Percentiles rank a stretch among this genome's conserved stretches.
These are phyloP conservation scores for Lactarius akahatsu DNA, from an alignment of 768 basidiomycete genomes.

Conservation along the genomic window DNA sequence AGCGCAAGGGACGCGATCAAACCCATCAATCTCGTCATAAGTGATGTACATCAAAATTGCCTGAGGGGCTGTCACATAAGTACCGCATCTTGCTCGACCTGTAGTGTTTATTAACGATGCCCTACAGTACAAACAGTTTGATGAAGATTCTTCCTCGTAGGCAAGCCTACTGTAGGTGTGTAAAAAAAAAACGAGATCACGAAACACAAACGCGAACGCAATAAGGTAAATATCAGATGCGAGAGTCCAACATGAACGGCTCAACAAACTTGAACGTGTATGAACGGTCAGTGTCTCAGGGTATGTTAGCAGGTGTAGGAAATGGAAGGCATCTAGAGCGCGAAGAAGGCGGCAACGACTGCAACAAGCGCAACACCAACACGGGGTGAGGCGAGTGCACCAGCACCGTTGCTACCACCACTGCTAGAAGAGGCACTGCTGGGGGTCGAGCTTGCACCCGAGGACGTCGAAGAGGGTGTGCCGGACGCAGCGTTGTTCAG, in stretches of 20 bases:
- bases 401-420: conserved; percentile 44
- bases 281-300: conserved; percentile 13
- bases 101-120: neutral
- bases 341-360: conserved; percentile 44
- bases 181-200: conserved; percentile 23
- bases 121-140: neutral
- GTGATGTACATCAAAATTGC: neutral
- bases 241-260: conserved; percentile 22
- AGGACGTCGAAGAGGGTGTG: conserved; percentile 32
- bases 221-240: conserved; percentile 12
- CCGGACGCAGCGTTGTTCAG: conserved; percentile 34
- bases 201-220: conserved; percentile 23
- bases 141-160: conserved; percentile 22
- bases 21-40: neutral
- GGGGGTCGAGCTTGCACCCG: conserved; percentile 30
- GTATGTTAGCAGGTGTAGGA: conserved; percentile 14
- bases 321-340: conserved; percentile 38
- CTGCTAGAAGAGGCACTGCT: conserved; percentile 27
- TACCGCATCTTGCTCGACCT: neutral
- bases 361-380: conserved; percentile 50
- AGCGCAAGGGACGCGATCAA: neutral
- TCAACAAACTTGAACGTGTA: conserved; percentile 14
- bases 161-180: conserved; percentile 14
- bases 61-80: neutral
- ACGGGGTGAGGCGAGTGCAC: conserved; percentile 48